A percentile compares a stretch with the other conserved stretches of the same genome.
Evolutionary conservation across 495 filamentous ascomycete species (phyloP).

Genomic region (Podospora pseudoanserina): DNA sequence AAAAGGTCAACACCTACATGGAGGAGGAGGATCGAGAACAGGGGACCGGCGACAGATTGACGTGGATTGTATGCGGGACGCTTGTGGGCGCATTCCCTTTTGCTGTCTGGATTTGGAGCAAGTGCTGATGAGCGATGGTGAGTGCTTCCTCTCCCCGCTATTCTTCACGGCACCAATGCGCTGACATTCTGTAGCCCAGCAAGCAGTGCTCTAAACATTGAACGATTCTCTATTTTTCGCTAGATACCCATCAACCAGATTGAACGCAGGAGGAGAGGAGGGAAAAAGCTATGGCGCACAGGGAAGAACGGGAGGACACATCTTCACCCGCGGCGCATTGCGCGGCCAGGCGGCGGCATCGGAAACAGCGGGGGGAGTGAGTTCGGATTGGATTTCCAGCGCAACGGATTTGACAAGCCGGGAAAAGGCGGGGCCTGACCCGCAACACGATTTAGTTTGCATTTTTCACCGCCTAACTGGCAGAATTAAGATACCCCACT

Average conservation of each 20-base stretch:
- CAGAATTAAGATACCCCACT: constrained; percentile 31
- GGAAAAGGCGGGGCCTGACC: not conserved
- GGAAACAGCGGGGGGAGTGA: no score
- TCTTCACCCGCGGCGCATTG: not conserved
- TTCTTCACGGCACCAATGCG: not conserved
- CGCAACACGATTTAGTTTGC: not conserved
- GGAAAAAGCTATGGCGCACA: not conserved
- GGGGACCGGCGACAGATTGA: not conserved
- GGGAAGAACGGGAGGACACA: not conserved
- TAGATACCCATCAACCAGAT: not conserved
- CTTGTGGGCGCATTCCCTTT: constrained; percentile 9
- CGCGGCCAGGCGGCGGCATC: no score
- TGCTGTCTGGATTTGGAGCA: not conserved
- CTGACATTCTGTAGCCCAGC: not conserved
- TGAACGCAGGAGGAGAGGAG: not conserved
- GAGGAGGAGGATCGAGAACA: constrained; percentile 15
- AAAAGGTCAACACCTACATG: constrained; percentile 24
- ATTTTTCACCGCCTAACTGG: constrained; percentile 24
- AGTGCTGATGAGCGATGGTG: not conserved
- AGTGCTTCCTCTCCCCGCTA: not conserved
- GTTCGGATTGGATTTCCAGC: no score
- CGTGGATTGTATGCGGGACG: constrained; percentile 12
- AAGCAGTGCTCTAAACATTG: not conserved
- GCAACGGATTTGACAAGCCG: no score
- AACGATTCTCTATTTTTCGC: not conserved